Evolutionary conservation across 768 basidiomycete genomes (phyloP).

Genomic region (Kondoa malvinella): DNA sequence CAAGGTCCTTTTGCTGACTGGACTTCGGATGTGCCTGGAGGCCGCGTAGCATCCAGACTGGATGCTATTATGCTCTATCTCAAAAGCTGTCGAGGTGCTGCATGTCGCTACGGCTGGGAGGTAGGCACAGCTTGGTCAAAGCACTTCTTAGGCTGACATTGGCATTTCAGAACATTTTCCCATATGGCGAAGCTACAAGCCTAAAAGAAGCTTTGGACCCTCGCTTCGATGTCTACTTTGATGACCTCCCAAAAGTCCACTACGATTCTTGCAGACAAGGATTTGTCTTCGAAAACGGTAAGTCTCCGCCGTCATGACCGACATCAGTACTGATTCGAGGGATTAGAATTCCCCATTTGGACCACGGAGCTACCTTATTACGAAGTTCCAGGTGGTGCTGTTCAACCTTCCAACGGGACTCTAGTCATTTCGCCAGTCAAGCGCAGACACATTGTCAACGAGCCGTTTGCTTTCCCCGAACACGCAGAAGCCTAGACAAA

Average conservation of each 20-base stretch:
- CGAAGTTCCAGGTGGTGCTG: background rate
- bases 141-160: too few species aligned
- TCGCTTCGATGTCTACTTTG: background rate
- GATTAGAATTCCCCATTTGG: background rate
- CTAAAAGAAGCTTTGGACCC: background rate
- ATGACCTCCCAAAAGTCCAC: background rate
- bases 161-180: background rate
- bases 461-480: background rate
- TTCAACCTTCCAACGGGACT: background rate
- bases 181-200: background rate
- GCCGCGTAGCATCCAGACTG: constrained; percentile 8
- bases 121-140: too few species aligned
- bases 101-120: background rate
- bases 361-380: background rate
- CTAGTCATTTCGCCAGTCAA: background rate
- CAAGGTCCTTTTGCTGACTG: background rate
- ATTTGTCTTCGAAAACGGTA: background rate
- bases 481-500: background rate
- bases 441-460: background rate
- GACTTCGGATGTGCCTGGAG: background rate
- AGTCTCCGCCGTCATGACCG: background rate
- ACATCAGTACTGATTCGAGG: background rate
- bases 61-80: constrained; percentile 20
- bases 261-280: background rate
- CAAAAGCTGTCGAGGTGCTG: background rate